Conservation (phyloP, 352 stramenopile species). For the Phytophthora quininea region DNA sequence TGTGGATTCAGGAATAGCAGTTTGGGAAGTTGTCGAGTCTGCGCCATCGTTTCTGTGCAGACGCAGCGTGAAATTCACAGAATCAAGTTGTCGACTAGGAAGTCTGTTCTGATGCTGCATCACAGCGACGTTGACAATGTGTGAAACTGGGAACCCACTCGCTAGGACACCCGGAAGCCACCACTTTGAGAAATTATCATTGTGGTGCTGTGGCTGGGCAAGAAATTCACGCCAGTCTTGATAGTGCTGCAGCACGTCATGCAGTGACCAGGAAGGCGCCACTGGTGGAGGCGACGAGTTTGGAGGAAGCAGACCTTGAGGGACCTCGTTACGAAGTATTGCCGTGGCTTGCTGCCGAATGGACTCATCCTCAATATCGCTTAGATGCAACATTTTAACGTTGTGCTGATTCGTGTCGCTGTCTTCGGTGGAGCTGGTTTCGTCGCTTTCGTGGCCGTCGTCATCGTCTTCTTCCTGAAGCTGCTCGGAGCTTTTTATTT, state of each 20-base stretch:
- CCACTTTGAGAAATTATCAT: constrained; percentile 3
- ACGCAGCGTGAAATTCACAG: constrained; percentile 14
- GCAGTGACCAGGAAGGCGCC: constrained; percentile 18
- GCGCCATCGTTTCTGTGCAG: not conserved
- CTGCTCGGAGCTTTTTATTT: not conserved
- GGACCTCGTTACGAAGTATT: constrained; percentile 32
- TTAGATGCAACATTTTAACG: constrained; percentile 1
- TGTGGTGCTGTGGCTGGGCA: not conserved
- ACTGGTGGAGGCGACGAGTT: not conserved
- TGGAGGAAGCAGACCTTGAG: constrained; percentile 2
- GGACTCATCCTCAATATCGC: constrained; percentile 15
- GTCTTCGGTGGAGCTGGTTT: constrained; percentile 1
- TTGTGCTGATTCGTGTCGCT: not conserved
- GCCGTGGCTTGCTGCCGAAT: constrained; percentile 16
- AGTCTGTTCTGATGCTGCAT: not conserved
- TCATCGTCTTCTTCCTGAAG: constrained; percentile 1
- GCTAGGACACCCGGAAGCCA: constrained; percentile 28
- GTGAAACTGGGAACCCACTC: not conserved
- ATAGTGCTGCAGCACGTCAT: constrained; percentile 35
- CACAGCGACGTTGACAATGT: constrained; percentile 18
- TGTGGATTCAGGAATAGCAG: not conserved
- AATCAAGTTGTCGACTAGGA: not conserved
- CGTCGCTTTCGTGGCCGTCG: constrained; percentile 1
- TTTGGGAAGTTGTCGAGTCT: too few species aligned
- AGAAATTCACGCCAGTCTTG: constrained; percentile 25